phyloP scores from a whole-genome alignment of 257 asterid species.

The Plectranthus barbatus region DNA sequence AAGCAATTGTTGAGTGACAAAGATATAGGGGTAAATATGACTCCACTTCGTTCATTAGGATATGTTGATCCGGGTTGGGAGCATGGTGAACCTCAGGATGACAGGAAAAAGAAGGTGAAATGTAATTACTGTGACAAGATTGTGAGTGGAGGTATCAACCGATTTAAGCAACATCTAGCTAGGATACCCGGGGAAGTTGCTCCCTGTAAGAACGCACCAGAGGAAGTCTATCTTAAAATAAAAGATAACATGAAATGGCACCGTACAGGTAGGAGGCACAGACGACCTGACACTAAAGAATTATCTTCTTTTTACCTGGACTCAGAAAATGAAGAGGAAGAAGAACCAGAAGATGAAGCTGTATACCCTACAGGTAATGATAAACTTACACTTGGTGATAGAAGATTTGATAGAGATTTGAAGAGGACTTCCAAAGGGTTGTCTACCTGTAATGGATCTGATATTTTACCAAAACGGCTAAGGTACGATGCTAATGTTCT shows the following conservation, averaged over 20 bases:
- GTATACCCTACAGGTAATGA: constrained; percentile 35
- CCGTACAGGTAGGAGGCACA: constrained; percentile 81
- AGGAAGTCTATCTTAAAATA: constrained; percentile 73
- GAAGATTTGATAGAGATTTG: constrained; percentile 44
- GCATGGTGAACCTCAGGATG: constrained; percentile 90
- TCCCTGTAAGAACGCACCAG: constrained; percentile 85
- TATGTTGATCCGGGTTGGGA: constrained; percentile 97
- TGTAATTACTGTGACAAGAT: constrained; percentile 89
- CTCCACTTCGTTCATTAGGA: constrained; percentile 85
- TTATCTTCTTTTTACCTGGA: constrained; percentile 38
- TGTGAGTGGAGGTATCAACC: constrained; percentile 89
- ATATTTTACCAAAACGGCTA: constrained; percentile 41
- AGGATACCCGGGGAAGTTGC: constrained; percentile 95
- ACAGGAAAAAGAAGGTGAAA: constrained; percentile 87
- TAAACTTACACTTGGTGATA: constrained; percentile 42
- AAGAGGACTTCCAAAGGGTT: constrained; percentile 46
- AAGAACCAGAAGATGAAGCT: constrained; percentile 57
- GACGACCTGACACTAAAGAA: constrained; percentile 60
- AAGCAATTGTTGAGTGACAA: constrained; percentile 54
- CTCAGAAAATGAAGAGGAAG: constrained; percentile 76
- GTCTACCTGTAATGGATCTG: constrained; percentile 37
- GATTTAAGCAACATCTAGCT: constrained; percentile 91
- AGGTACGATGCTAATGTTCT: constrained; percentile 43
- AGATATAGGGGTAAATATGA: constrained; percentile 52
- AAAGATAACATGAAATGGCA: constrained; percentile 97